Base-by-base conservation (phyloP, 805 yeast species). In the Candida bentonensis region DNA sequence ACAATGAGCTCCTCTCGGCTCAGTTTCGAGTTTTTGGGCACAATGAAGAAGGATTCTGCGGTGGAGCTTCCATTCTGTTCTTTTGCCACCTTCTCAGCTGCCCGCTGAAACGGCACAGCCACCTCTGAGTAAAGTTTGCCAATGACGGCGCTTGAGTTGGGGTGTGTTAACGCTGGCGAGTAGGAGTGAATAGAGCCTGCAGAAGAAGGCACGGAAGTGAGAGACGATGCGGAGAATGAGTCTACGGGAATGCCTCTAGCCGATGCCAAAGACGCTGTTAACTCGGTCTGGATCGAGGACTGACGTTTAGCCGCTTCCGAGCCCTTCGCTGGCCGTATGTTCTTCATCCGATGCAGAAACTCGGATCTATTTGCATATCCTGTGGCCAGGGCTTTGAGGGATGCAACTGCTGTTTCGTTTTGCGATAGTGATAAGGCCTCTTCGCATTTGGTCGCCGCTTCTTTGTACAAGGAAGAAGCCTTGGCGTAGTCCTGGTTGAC, bases 401-500 rank as follows among this genome's bases (percentile, higher is more conserved):
- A 64, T 9, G 47, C 43, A 27, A 51, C 51, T 4, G 67, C 62
- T 17, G 63, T 60, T 30, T 51, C 50, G 40, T 57, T 58, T 1
- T 52, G 49, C 0, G 63, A 51, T 4, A 43, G 46, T 3, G 25
- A 43, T 0, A 53, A 46, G 2, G 61, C 63, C 25, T 58, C 50
- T 4, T 52, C 51, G 42, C 71, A 62, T 43, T 55, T 45, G 1
- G 51, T 53, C 3, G 69, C 54, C 0, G 76, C 69, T 17, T 62
- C 56, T 5, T 49, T 47, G 50, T 72, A 74, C 7, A 58, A 51
- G 3, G 51, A 47, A 3, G 69, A 60, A 0, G 79, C 74, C 21
- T 62, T 62, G 4, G 54, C 51, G 27, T 63, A 64, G 39, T 73
- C 71, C 5, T 69, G 69, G 40, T 65, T 62, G 23, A 65, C 47